Evolutionary conservation across 2,329 filamentous ascomycete genomes (phyloP), one percentile per base, ranked within the genome.

Genomic region (Microdochium paspali): DNA sequence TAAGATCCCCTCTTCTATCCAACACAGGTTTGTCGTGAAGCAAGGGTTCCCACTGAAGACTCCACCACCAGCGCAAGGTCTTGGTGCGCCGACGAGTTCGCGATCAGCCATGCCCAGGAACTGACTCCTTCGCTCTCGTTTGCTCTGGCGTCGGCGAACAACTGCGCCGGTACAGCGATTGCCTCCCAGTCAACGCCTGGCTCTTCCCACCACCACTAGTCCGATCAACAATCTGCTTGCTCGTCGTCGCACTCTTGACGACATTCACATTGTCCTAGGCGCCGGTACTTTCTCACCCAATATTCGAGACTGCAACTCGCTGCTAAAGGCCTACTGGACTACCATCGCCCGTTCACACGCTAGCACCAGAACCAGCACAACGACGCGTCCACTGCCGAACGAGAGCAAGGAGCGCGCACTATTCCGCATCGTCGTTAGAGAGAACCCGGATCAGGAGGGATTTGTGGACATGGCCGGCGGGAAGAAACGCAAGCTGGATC

Each of bases 401-500:
- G 18, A 15, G 18, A 18, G 6, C 15, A 18, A 49, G 46, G 28
- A 24, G 42, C 51, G 48, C 52, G 26, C 50, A 48, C 43, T 46
- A 48, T 45, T 42, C 47, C 47, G 56, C 45, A n/a, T 61, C 58
- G 59, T 53, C 58, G 50, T 25, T 51, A 43, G 56, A 52, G 48
- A 58, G 54, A 48, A 46, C 24, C n/a, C 45, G 46, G 46, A 44
- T 49, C 21, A 43, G 52, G 10, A 49, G 49, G 4, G 44, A 35
- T 42, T 46, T 49, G 35, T 47, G 51, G 26, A 39, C 55, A 3
- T 15, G 32, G 18, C 9, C 42, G 24, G 24, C 15, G 55, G 61
- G 18, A 75, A 70, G 59, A 77, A 77, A 61, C 66, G 72, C 48
- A 78, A 74, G 63, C 60, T 62, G 43, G 73, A 75, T 44, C 47